These are phyloP conservation scores for Capsicum pubescens DNA, from an alignment of 257 asterid genomes.

Conservation along the genomic window DNA sequence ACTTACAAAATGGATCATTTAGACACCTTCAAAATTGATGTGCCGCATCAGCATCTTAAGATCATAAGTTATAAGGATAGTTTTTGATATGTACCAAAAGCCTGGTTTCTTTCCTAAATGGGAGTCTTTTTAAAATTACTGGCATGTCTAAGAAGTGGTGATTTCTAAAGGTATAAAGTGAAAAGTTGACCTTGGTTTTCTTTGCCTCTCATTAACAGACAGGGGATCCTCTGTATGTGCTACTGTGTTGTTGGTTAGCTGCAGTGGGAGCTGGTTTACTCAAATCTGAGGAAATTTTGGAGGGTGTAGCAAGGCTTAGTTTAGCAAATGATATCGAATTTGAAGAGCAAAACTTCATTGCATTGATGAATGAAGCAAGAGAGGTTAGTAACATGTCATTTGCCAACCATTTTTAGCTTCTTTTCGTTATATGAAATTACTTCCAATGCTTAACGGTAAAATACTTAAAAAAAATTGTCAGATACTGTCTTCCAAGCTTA, in stretches of 20 bases:
- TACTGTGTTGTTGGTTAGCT: conserved; percentile 90
- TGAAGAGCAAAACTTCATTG: conserved; percentile 85
- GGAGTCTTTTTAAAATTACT: not conserved
- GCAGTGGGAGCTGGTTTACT: conserved; percentile 96
- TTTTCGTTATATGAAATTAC: not conserved
- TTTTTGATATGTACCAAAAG: too few relatives aligned
- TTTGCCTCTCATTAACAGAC: conserved; percentile 46
- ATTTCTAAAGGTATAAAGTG: not conserved
- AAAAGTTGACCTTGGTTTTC: not conserved
- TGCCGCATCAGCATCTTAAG: too few relatives aligned
- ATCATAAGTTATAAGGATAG: too few relatives aligned
- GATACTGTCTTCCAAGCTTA: not conserved
- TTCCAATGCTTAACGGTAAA: not conserved
- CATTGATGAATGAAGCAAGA: conserved; percentile 83
- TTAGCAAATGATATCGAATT: conserved; percentile 87
- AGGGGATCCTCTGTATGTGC: conserved; percentile 89
- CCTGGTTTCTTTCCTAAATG: too few relatives aligned
- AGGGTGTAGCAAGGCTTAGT: conserved; percentile 91
- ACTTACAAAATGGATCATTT: too few relatives aligned
- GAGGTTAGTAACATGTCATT: conserved; percentile 56
- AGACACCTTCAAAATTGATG: too few relatives aligned
- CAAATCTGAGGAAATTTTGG: conserved; percentile 93
- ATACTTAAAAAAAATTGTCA: not conserved
- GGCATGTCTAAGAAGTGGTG: not conserved
- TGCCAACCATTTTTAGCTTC: not conserved